phyloP scores from a whole-genome alignment of 2,329 filamentous ascomycete species.

The Venturia pyrina region DNA sequence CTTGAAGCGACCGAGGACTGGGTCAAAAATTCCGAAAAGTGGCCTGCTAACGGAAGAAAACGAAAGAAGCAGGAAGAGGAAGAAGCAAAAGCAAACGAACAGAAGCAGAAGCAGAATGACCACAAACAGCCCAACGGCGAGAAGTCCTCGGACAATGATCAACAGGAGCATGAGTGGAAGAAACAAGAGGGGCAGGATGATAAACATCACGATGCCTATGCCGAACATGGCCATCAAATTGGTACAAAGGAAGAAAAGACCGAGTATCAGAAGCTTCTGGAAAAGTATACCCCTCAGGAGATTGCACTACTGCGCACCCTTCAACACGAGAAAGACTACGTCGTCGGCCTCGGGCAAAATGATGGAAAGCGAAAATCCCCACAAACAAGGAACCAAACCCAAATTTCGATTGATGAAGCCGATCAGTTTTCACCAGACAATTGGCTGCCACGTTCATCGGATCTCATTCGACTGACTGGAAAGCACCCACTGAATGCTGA shows the following conservation, averaged over 20 bases:
- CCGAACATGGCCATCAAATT: slow-evolving; percentile 17
- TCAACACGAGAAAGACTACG: slow-evolving; percentile 35
- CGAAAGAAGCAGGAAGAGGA: slow-evolving; percentile 24
- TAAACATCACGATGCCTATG: slow-evolving; percentile 30
- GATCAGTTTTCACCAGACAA: slow-evolving; percentile 45
- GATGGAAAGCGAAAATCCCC: slow-evolving; percentile 32
- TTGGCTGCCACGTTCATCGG: slow-evolving; percentile 39
- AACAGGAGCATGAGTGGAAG: slow-evolving; percentile 22
- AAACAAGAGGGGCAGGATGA: slow-evolving; percentile 22
- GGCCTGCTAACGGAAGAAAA: slow-evolving; percentile 38
- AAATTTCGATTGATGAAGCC: slow-evolving; percentile 35
- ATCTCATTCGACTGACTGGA: slow-evolving; percentile 41
- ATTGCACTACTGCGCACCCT: slow-evolving; percentile 33
- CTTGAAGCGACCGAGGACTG: slow-evolving; percentile 39
- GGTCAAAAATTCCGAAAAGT: slow-evolving; percentile 38
- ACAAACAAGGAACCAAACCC: slow-evolving; percentile 21
- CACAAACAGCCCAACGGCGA: slow-evolving; percentile 10
- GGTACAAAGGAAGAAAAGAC: slow-evolving; percentile 14
- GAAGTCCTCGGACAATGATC: slow-evolving; percentile 13
- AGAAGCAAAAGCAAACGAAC: slow-evolving; percentile 22
- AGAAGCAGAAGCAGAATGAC: slow-evolving; percentile 16
- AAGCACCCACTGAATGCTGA: slow-evolving; percentile 46
- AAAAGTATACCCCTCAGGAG: slow-evolving; percentile 33
- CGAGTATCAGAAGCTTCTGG: slow-evolving; percentile 23
- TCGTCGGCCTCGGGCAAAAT: slow-evolving; percentile 31